phyloP scores from a whole-genome alignment of 306 rosid genomes.

The Carpinus viminea region DNA sequence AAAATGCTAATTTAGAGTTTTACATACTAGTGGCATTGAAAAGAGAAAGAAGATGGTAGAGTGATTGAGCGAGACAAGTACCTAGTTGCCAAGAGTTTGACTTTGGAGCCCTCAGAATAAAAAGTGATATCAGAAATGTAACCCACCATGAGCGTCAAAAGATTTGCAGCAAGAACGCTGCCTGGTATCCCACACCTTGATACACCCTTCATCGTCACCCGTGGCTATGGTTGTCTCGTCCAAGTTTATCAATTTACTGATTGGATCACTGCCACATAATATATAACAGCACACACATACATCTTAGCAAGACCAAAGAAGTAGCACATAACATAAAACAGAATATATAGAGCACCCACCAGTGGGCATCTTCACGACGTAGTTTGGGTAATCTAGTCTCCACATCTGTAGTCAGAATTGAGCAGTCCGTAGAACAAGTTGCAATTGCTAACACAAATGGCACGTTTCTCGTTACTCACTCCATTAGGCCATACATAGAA shows the following conservation, averaged over 20 bases:
- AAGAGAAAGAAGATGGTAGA: background rate
- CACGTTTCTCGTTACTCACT: background rate
- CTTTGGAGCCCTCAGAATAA: constrained; percentile 67
- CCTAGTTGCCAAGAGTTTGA: constrained; percentile 74
- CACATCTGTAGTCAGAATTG: constrained; percentile 5
- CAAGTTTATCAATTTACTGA: constrained; percentile 76
- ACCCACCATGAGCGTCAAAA: constrained; percentile 69
- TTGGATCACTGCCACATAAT: constrained; percentile 54
- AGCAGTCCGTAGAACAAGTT: background rate
- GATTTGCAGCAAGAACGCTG: constrained; percentile 76
- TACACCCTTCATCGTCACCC: constrained; percentile 86
- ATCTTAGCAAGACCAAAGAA: background rate
- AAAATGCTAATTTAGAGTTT: background rate
- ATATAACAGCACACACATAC: background rate
- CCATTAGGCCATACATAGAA: background rate
- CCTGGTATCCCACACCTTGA: constrained; percentile 96
- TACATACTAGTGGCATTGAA: background rate
- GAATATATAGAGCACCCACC: background rate
- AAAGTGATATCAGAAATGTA: constrained; percentile 85
- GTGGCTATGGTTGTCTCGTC: constrained; percentile 75
- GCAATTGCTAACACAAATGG: background rate
- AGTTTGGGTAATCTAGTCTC: constrained; percentile 5
- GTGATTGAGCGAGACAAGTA: constrained; percentile 21
- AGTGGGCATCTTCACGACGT: constrained; percentile 9
- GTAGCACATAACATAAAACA: background rate